Evolutionary conservation across 2,329 filamentous ascomycete genomes (phyloP).

Genomic region (Periconia digitata): DNA sequence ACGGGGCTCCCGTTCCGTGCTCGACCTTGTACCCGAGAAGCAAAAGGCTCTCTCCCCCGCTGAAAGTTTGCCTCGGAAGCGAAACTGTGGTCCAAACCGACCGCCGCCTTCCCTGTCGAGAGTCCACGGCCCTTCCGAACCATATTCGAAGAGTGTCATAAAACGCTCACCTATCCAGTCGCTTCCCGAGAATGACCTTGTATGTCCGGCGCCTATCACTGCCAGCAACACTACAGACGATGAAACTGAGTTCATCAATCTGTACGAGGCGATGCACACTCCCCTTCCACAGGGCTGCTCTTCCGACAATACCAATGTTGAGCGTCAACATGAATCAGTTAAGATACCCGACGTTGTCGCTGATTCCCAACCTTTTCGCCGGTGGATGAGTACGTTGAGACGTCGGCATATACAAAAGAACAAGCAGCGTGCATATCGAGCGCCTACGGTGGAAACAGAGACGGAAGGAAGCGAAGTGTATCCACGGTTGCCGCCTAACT

Average conservation of each 20-base stretch:
- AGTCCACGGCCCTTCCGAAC: constrained; percentile 11
- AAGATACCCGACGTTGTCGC: not conserved
- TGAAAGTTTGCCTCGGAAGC: constrained; percentile 24
- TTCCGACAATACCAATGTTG: constrained; percentile 21
- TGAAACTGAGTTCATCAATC: constrained; percentile 25
- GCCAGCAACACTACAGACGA: constrained; percentile 16
- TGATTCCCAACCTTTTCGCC: constrained; percentile 59
- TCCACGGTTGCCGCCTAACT: constrained; percentile 10
- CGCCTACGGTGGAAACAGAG: constrained; percentile 40
- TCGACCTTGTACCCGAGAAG: constrained; percentile 32
- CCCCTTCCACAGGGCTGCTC: constrained; percentile 26
- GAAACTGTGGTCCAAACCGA: constrained; percentile 19
- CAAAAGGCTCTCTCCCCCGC: constrained; percentile 7
- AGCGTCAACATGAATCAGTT: constrained; percentile 8
- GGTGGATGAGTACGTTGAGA: constrained; percentile 72
- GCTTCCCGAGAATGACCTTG: constrained; percentile 9
- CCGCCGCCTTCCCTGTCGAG: constrained; percentile 18
- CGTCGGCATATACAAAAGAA: constrained; percentile 51
- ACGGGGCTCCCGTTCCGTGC: constrained; percentile 34
- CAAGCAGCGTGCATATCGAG: constrained; percentile 39
- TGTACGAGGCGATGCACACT: constrained; percentile 36
- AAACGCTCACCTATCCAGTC: constrained; percentile 6
- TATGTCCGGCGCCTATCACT: constrained; percentile 13
- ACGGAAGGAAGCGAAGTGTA: constrained; percentile 13
- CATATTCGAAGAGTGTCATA: constrained; percentile 12